Percentiles rank a stretch among this genome's conserved stretches.
phyloP scores from a whole-genome alignment of 1,139 yeast genomes.

The Suhomyces bokatorum region DNA sequence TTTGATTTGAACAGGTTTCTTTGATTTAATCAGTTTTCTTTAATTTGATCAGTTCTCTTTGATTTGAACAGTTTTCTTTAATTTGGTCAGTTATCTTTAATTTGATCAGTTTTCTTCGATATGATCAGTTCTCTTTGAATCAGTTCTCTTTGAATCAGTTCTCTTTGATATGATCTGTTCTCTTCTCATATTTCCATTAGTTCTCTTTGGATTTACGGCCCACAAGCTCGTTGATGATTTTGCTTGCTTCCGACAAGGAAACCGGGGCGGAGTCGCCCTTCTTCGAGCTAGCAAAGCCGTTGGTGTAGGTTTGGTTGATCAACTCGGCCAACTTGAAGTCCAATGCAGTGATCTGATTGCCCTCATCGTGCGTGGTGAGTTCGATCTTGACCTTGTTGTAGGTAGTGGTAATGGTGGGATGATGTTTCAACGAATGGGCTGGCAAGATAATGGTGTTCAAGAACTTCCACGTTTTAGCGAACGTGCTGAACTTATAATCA shows the following conservation, averaged over 20 bases:
- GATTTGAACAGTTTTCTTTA: too few relatives aligned
- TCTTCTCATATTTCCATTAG: too few relatives aligned
- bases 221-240: constrained; percentile 22
- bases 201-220: constrained; percentile 8
- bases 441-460: constrained; percentile 61
- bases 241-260: constrained; percentile 21
- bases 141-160: too few relatives aligned
- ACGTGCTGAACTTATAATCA: constrained; percentile 47
- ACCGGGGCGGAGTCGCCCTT: constrained; percentile 7
- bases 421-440: constrained; percentile 66
- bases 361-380: constrained; percentile 69
- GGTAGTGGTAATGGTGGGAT: constrained; percentile 65
- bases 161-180: too few relatives aligned
- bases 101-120: too few relatives aligned
- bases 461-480: constrained; percentile 65
- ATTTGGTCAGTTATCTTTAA: too few relatives aligned
- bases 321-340: constrained; percentile 63
- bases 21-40: too few relatives aligned
- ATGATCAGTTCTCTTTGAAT: too few relatives aligned
- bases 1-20: too few relatives aligned
- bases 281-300: not conserved
- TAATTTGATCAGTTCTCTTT: too few relatives aligned
- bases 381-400: constrained; percentile 61
- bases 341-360: constrained; percentile 51
- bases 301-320: constrained; percentile 33